These are phyloP conservation scores for Trichoderma hamatum DNA, from an alignment of 2,329 filamentous ascomycete species.

Conservation along the genomic window DNA sequence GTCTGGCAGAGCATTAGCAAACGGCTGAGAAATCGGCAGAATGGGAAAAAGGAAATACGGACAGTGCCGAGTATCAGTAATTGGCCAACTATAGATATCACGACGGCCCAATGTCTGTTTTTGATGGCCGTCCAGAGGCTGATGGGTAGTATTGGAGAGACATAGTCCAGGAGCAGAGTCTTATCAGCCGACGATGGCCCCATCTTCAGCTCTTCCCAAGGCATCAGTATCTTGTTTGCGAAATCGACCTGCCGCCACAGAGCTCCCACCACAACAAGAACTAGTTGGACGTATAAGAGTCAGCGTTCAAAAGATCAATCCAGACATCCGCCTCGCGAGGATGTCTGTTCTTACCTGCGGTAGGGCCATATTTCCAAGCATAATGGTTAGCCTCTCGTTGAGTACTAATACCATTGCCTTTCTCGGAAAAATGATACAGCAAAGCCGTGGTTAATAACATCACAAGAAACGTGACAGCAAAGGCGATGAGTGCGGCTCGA, in stretches of 20 bases:
- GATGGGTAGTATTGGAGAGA: conserved; percentile 16
- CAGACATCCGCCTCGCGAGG: too few species aligned
- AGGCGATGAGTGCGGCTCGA: neutral
- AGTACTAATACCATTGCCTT: neutral
- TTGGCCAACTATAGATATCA: neutral
- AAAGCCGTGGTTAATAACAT: conserved; percentile 14
- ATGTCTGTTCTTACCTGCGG: conserved; percentile 6
- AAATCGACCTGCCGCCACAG: conserved; percentile 17
- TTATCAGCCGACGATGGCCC: conserved; percentile 14
- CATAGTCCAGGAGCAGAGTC: conserved; percentile 24
- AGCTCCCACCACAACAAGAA: conserved; percentile 20
- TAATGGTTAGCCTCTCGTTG: conserved; percentile 22
- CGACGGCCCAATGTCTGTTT: conserved; percentile 17
- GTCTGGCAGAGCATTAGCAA: conserved; percentile 3
- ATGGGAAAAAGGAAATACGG: neutral
- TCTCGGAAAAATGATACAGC: conserved; percentile 3
- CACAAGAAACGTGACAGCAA: neutral
- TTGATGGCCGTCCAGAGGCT: conserved; percentile 16
- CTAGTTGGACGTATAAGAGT: neutral
- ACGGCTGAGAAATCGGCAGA: neutral
- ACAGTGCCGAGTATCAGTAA: conserved; percentile 20
- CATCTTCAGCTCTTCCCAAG: conserved; percentile 14
- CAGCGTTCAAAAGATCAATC: neutral
- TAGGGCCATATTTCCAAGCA: conserved; percentile 21
- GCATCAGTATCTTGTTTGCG: conserved; percentile 9